These are phyloP conservation scores for Solanum sitiens DNA, from an alignment of 257 asterid genomes.

Conservation along the genomic window DNA sequence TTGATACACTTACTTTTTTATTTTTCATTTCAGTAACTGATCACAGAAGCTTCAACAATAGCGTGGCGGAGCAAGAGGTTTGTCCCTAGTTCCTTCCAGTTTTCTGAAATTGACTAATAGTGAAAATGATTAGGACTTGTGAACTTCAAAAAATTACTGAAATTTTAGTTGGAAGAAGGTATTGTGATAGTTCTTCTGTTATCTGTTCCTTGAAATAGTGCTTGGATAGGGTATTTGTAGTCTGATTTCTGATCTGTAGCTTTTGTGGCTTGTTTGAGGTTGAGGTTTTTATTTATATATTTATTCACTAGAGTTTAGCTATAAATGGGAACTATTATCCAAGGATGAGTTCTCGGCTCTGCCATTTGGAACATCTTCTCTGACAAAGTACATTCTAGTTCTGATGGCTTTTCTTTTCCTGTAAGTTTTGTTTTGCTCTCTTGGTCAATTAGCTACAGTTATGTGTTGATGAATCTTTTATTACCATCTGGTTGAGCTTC, in stretches of 20 bases:
- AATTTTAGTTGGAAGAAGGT: background rate
- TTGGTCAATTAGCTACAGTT: background rate
- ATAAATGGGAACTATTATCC: background rate
- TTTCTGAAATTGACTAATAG: background rate
- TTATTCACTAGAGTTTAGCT: background rate
- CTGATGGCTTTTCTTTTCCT: background rate
- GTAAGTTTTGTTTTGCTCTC: background rate
- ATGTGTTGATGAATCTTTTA: background rate
- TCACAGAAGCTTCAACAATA: constrained; percentile 78
- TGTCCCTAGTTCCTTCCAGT: background rate
- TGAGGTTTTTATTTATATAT: background rate
- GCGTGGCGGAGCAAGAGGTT: constrained; percentile 77
- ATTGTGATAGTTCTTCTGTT: background rate
- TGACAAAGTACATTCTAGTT: background rate
- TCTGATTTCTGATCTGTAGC: background rate
- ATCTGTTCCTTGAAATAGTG: background rate
- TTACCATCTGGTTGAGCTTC: background rate
- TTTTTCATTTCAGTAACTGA: constrained; percentile 39
- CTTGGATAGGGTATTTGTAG: background rate
- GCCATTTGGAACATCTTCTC: background rate
- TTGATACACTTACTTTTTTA: background rate
- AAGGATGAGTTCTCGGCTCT: background rate
- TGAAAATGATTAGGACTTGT: background rate
- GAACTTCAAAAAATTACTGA: background rate
- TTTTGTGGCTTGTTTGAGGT: background rate